A percentile compares a stretch with the other conserved stretches of the same genome.
Conservation (phyloP, 2,329 filamentous ascomycete genomes). For the Leptosphaerulina australis region DNA sequence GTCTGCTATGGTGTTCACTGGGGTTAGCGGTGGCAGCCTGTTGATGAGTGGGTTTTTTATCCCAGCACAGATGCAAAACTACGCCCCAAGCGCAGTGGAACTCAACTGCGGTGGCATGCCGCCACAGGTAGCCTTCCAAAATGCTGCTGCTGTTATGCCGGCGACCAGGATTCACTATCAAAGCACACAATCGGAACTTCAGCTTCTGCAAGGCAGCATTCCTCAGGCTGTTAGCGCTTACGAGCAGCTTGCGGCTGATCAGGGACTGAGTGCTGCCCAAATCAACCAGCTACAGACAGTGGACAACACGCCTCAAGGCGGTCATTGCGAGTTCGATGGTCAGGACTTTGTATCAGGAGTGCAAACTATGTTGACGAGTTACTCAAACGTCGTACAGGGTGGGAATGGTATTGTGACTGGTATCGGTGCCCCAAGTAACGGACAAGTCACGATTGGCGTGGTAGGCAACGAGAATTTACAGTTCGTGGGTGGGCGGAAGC, state of each 20-base stretch:
- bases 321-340: slow-evolving; percentile 65
- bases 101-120: slow-evolving; percentile 62
- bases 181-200: slow-evolving; percentile 60
- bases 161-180: slow-evolving; percentile 63
- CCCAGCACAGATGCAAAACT: slow-evolving; percentile 61
- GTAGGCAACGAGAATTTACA: slow-evolving; percentile 57
- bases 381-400: slow-evolving; percentile 60
- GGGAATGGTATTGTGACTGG: slow-evolving; percentile 58
- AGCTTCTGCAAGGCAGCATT: slow-evolving; percentile 57
- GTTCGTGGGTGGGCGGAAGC: slow-evolving; percentile 45
- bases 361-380: slow-evolving; percentile 62
- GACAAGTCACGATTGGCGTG: slow-evolving; percentile 57
- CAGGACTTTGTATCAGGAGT: slow-evolving; percentile 62
- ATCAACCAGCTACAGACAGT: slow-evolving; percentile 62
- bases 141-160: slow-evolving; percentile 51
- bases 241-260: slow-evolving; percentile 54
- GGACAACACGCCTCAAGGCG: slow-evolving; percentile 61
- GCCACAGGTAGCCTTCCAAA: slow-evolving; percentile 60
- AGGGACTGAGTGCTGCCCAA: slow-evolving; percentile 53
- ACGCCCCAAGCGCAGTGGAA: slow-evolving; percentile 58
- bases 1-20: slow-evolving; percentile 62
- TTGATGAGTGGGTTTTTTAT: slow-evolving; percentile 64
- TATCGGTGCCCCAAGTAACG: slow-evolving; percentile 49
- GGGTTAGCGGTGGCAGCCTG: slow-evolving; percentile 62
- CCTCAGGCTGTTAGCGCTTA: slow-evolving; percentile 59